These are phyloP conservation scores for Penicillium odoratum DNA, from an alignment of 495 filamentous ascomycete genomes.

Conservation along the genomic window DNA sequence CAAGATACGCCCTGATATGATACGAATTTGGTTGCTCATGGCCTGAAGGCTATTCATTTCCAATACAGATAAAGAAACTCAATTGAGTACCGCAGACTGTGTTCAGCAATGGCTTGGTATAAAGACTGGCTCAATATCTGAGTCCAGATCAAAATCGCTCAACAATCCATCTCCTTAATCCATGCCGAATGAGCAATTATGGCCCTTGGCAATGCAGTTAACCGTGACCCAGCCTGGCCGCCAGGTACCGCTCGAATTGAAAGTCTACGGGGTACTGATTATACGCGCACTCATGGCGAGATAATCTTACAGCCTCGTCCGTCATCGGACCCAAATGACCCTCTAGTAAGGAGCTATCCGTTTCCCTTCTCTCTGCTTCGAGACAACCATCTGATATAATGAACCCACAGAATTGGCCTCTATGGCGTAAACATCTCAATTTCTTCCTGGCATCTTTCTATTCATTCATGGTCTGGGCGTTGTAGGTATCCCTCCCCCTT, in stretches of 20 bases:
- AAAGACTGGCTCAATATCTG: neutral
- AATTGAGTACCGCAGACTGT: neutral
- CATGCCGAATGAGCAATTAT: neutral
- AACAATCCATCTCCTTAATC: neutral
- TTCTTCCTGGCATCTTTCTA: conserved; percentile 24
- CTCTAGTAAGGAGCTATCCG: conserved; percentile 13
- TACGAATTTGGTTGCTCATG: neutral
- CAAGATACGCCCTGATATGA: neutral
- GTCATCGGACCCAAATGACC: conserved; percentile 21
- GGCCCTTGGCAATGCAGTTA: neutral
- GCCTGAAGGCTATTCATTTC: neutral
- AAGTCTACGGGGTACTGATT: neutral
- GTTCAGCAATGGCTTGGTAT: neutral
- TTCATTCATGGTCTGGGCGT: conserved; percentile 20
- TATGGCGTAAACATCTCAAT: conserved; percentile 24
- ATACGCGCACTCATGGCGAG: neutral
- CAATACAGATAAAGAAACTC: neutral
- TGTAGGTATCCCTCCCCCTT: conserved; percentile 11
- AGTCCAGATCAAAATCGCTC: neutral
- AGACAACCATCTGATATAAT: neutral
- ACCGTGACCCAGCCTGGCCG: neutral
- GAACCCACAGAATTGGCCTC: conserved; percentile 8
- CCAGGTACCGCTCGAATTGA: neutral
- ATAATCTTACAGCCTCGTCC: neutral
- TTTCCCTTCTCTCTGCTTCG: neutral